These are phyloP conservation scores for Aspergillus pseudoglaucus DNA, from an alignment of 2,329 filamentous ascomycete species.

Conservation along the genomic window DNA sequence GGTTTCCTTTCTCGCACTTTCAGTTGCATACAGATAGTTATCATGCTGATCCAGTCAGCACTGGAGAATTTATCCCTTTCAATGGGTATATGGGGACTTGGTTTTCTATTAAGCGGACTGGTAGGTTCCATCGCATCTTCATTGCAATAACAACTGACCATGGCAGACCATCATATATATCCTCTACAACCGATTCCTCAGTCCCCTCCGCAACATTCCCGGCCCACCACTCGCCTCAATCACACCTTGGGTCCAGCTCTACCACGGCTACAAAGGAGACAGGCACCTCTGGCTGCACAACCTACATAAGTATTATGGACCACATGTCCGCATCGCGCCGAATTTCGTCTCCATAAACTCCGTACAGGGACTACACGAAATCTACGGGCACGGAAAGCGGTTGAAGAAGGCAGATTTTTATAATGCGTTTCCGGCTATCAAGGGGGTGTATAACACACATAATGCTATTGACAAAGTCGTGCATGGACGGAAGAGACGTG, in stretches of 20 bases:
- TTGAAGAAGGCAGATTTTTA: slow-evolving; percentile 64
- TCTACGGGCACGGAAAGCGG: slow-evolving; percentile 35
- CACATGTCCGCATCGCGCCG: slow-evolving; percentile 67
- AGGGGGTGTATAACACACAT: slow-evolving; percentile 61
- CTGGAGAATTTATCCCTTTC: slow-evolving; percentile 13
- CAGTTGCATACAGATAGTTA: neutral
- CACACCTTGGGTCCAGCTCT: slow-evolving; percentile 54
- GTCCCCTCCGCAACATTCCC: slow-evolving; percentile 26
- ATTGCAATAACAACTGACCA: neutral
- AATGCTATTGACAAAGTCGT: slow-evolving; percentile 62
- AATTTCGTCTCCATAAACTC: slow-evolving; percentile 74
- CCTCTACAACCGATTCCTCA: slow-evolving; percentile 31
- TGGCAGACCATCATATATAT: slow-evolving; percentile 22
- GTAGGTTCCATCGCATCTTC: slow-evolving; percentile 9
- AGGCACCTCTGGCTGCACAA: slow-evolving; percentile 67
- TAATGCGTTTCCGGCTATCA: slow-evolving; percentile 63
- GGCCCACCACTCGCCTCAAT: slow-evolving; percentile 26
- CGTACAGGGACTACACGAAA: slow-evolving; percentile 47
- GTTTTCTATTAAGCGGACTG: slow-evolving; percentile 11
- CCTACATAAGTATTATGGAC: slow-evolving; percentile 64
- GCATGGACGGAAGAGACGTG: slow-evolving; percentile 65
- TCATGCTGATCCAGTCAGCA: slow-evolving; percentile 20
- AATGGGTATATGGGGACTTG: slow-evolving; percentile 10
- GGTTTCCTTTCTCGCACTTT: neutral
- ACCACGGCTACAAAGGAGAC: slow-evolving; percentile 68